Evolutionary conservation across 2,329 filamentous ascomycete genomes (phyloP), one percentile per base, ranked within the genome.

Genomic region (Penicillium sp.): DNA sequence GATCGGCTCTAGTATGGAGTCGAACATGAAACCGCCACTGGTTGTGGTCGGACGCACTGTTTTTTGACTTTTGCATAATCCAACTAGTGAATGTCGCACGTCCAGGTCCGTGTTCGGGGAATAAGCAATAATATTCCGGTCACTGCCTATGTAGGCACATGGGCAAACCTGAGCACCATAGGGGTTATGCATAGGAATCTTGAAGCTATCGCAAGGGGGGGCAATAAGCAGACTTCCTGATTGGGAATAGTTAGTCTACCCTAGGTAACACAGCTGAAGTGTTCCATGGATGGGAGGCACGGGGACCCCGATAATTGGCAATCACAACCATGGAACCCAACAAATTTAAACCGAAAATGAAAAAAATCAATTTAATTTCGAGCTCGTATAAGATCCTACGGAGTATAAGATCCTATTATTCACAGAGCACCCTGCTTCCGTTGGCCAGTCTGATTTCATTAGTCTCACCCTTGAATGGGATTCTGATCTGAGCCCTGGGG

Each of bases 381-480:
- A 26, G 24, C 34, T 7, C n/a, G 4, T 17, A 35, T 48, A 28
- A 12, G 28, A 44, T 15, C 4, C n/a, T 17, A 17, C 17, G 17
- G 17, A 17, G 4, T 17, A 34, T 48, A 28, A 10, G 28, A 44
- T 15, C 29, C 34, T 35, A 22, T 43, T 33, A 45, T 45, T 61
- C 48, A 65, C 15, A 54, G 48, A n/a, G 44, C 60, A 6, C 58
- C 63, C 58, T 61, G 56, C 17, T 60, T 61, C 41, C 63, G 59
- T 55, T 66, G 63, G 44, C 64, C 64, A 35, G 63, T 65, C 64
- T 66, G 51, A 22, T 45, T 40, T 35, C 29, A 43, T 52, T 49
- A 53, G 53, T 42, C 43, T 31, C 29, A 19, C 35, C 28, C 35
- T 22, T 12, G 17, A 22, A 26, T 24, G 2, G 2, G 13, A 28